Evolutionary conservation across 176 grass and related monocot species (phyloP).

Genomic region (Miscanthus lutarioriparius): DNA sequence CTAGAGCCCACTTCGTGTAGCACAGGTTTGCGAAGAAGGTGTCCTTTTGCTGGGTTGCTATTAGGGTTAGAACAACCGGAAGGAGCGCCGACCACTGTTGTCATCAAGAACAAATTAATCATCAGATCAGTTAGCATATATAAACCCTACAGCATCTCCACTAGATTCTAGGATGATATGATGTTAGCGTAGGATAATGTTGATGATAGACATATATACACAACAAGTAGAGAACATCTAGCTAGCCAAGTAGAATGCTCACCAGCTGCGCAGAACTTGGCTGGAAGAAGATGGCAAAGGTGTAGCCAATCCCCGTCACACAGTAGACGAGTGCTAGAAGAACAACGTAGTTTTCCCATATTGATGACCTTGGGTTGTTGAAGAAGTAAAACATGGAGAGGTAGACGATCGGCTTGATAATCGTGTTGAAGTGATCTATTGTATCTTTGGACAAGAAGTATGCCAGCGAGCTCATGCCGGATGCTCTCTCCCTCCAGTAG

Average conservation of each 20-base stretch:
- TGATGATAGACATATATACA: background rate
- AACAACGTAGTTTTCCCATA: slow-evolving; percentile 74
- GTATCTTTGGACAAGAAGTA: slow-evolving; percentile 89
- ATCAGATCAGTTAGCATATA: background rate
- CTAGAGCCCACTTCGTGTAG: slow-evolving; percentile 93
- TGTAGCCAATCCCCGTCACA: slow-evolving; percentile 82
- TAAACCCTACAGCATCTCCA: background rate
- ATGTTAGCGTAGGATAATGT: background rate
- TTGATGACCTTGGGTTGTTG: slow-evolving; percentile 86
- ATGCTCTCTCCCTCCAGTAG: slow-evolving; percentile 78
- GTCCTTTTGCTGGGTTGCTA: slow-evolving; percentile 65
- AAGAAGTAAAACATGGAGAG: slow-evolving; percentile 98
- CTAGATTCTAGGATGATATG: background rate
- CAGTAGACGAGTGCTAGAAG: slow-evolving; percentile 79
- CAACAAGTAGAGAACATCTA: background rate
- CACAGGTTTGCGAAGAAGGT: slow-evolving; percentile 60
- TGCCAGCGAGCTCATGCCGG: slow-evolving; percentile 83
- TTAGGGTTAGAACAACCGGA: slow-evolving; percentile 75
- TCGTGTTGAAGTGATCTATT: slow-evolving; percentile 83
- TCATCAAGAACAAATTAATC: slow-evolving; percentile 12
- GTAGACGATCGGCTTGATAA: slow-evolving; percentile 85
- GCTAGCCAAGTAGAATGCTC: background rate
- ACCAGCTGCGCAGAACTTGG: slow-evolving; percentile 85
- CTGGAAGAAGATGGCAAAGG: slow-evolving; percentile 89
- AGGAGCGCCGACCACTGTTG: slow-evolving; percentile 86